phyloP scores from a whole-genome alignment of 768 basidiomycete genomes.

The Suillus tomentosus region DNA sequence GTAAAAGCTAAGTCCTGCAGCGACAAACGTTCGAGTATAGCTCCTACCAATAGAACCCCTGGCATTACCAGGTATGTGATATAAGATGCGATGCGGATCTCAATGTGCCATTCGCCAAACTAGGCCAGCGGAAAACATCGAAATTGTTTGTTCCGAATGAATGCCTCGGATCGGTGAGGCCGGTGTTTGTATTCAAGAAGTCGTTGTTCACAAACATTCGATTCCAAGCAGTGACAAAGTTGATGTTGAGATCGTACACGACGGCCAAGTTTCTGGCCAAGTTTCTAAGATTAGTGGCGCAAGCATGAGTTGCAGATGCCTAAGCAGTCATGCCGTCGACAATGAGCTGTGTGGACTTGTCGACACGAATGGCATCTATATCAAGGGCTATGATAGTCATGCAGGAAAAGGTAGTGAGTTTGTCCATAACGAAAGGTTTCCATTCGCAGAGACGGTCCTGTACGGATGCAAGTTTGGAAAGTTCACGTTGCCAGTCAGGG shows the following conservation, averaged over 20 bases:
- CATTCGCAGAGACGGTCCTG: slow-evolving; percentile 96
- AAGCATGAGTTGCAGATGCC: slow-evolving; percentile 75
- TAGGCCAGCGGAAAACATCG: slow-evolving; percentile 94
- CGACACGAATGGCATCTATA: slow-evolving; percentile 92
- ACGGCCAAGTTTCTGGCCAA: slow-evolving; percentile 96
- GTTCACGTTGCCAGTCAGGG: slow-evolving; percentile 91
- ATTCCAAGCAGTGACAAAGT: slow-evolving; percentile 91
- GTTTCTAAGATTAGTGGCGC: too few relatives aligned
- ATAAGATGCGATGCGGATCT: slow-evolving; percentile 77
- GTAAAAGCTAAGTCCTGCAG: not conserved
- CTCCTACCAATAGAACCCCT: slow-evolving; percentile 71
- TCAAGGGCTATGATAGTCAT: slow-evolving; percentile 87
- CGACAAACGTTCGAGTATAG: too few relatives aligned
- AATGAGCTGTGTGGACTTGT: slow-evolving; percentile 91
- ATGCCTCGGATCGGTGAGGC: slow-evolving; percentile 71
- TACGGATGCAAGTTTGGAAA: slow-evolving; percentile 94
- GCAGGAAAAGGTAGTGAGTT: slow-evolving; percentile 79
- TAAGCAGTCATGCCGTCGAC: slow-evolving; percentile 76
- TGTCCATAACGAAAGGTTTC: slow-evolving; percentile 76
- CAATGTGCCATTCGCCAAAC: slow-evolving; percentile 81
- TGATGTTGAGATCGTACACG: slow-evolving; percentile 79
- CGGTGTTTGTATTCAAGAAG: slow-evolving; percentile 71
- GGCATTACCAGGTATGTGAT: slow-evolving; percentile 82
- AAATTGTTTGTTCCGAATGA: slow-evolving; percentile 94
- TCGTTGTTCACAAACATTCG: slow-evolving; percentile 89